A percentile compares a stretch with the other conserved stretches of the same genome.
Evolutionary conservation across 305 asterid species (phyloP).

Genomic region (Solanum hybrid): DNA sequence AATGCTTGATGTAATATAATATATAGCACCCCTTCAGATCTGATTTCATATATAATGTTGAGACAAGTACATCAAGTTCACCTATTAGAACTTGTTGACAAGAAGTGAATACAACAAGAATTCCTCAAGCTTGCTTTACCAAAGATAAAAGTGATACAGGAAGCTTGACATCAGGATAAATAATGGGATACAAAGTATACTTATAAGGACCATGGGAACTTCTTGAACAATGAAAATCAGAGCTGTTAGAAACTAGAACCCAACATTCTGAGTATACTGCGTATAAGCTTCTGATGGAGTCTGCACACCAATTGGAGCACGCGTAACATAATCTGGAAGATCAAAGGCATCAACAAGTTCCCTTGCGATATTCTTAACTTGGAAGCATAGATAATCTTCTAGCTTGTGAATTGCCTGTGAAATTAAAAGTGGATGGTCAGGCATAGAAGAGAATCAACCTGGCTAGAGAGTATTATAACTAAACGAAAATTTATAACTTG

Average conservation of each 20-base stretch:
- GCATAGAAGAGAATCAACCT: background rate
- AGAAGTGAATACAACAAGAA: background rate
- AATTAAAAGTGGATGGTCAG: background rate
- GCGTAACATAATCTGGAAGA: slow-evolving; percentile 85
- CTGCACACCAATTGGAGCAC: slow-evolving; percentile 94
- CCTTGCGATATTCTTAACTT: slow-evolving; percentile 69
- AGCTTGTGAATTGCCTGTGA: slow-evolving; percentile 93
- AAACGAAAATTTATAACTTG: background rate
- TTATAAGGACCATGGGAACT: background rate
- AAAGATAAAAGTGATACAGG: background rate
- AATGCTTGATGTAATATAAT: background rate
- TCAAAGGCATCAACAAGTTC: slow-evolving; percentile 91
- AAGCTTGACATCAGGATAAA: background rate
- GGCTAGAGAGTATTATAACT: background rate
- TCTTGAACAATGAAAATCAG: background rate
- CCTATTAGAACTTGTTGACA: background rate
- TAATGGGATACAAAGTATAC: background rate
- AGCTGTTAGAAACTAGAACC: slow-evolving; percentile 33
- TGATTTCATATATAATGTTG: background rate
- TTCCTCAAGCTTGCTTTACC: slow-evolving; percentile 1
- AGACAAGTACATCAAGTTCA: background rate
- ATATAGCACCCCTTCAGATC: background rate
- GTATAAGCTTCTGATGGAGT: slow-evolving; percentile 67
- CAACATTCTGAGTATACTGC: slow-evolving; percentile 76
- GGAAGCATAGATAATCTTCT: slow-evolving; percentile 71